Base-by-base conservation (phyloP, 2,329 filamentous ascomycete genomes). In the Trichophyton benhamiae region DNA sequence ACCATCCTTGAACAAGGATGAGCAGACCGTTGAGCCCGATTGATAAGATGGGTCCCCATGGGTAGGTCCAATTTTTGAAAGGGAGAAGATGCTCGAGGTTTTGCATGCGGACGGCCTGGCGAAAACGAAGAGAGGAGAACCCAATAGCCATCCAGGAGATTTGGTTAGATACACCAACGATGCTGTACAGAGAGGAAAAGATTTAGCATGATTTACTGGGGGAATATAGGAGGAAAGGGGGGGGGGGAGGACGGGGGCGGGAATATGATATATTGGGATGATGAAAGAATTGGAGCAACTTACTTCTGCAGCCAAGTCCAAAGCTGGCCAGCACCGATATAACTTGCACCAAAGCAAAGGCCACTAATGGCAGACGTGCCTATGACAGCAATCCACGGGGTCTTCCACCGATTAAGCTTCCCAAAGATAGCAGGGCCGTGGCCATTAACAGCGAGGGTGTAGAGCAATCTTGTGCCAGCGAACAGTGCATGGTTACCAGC, bases 231-330 rank as follows among this genome's bases (percentile, higher is more conserved):
- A 36, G 44, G 57, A 42, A n/a, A 55, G 49, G 3, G 7, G 11
- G n/a, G n/a, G 3, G n/a, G 11, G n/a, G n/a, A 0, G n/a, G 15
- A 44, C 0, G 11, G 3, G 41, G 33, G n/a, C 17, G 48, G 58
- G 15, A 44, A 60, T 36, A 55, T 61, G 57, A 42, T 36, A 57
- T 53, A 52, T 8, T 25, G 27, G 41, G 9, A 17, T 38, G 17
- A 48, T 38, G 17, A 48, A 42, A 7, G 44, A 61, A 49, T 49
- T 13, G 13, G 22, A 30, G 41, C 13, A 42, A 69, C 75, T 67
- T 71, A 81, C 79, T 86, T 86, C 68, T 87, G 84, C 17, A 87
- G 72, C 84, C 84, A 87, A 0, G 78, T 80, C 84, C 84, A 87
- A 3, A 87, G 72, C 65, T 86, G 78, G 0, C 84, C 84, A 0